Conservation (phyloP, 768 basidiomycete genomes). For the Pulveroboletus sp. region DNA sequence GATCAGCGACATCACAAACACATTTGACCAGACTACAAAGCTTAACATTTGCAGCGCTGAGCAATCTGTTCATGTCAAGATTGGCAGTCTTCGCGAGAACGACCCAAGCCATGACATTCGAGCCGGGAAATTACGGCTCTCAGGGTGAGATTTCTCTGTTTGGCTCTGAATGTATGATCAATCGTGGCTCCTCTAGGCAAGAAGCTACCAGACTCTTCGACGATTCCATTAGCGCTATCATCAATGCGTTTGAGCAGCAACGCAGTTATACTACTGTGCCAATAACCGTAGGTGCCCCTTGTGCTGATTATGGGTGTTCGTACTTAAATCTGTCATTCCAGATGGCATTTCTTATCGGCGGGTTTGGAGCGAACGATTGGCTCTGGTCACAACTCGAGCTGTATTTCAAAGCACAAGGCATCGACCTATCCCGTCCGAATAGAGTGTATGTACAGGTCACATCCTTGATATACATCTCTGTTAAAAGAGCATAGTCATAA, state of each 20-base stretch:
- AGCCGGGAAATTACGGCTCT: conserved; percentile 32
- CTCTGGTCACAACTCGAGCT: conserved; percentile 40
- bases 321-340: neutral
- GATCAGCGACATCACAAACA: conserved; percentile 28
- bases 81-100: conserved; percentile 35
- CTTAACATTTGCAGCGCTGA: conserved; percentile 33
- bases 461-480: too few relatives aligned
- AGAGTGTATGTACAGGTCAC: conserved; percentile 39
- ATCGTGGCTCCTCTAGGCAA: conserved; percentile 18
- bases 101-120: conserved; percentile 31
- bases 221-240: conserved; percentile 34
- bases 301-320: neutral
- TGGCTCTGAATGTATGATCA: neutral
- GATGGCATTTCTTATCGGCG: conserved; percentile 47
- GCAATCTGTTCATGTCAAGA: conserved; percentile 36
- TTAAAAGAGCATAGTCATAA: conserved; percentile 26
- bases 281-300: conserved; percentile 28
- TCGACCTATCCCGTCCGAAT: conserved; percentile 45
- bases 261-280: conserved; percentile 12
- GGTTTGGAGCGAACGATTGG: conserved; percentile 47
- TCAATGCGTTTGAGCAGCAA: conserved; percentile 31
- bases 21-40: conserved; percentile 37
- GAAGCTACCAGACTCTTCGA: conserved; percentile 40
- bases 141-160: conserved; percentile 25
- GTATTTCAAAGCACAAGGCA: conserved; percentile 31